Percentiles rank a stretch among this genome's conserved stretches.
Evolutionary conservation across 495 filamentous ascomycete genomes (phyloP).

Genomic region (Platismatia glauca): DNA sequence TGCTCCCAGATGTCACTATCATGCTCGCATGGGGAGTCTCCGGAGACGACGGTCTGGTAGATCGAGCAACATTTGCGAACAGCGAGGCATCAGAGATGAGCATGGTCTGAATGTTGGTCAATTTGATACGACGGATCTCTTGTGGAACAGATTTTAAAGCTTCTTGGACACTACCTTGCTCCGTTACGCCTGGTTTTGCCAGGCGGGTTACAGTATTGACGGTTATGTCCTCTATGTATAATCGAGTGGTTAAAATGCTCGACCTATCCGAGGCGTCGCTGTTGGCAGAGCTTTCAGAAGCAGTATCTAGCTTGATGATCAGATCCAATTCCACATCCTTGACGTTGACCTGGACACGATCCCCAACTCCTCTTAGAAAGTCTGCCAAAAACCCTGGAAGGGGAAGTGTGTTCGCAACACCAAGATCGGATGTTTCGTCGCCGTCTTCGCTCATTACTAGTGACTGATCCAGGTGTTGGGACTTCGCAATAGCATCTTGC

Average conservation of each 20-base stretch:
- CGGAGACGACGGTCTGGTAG: slow-evolving; percentile 55
- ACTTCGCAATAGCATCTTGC: slow-evolving; percentile 64
- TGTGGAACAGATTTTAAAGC: slow-evolving; percentile 25
- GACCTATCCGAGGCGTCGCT: slow-evolving; percentile 18
- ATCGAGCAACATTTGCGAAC: slow-evolving; percentile 56
- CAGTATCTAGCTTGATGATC: slow-evolving; percentile 34
- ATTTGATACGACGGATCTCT: slow-evolving; percentile 56
- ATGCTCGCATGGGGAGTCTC: slow-evolving; percentile 41
- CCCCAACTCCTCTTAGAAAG: slow-evolving; percentile 73
- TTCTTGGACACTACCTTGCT: not conserved
- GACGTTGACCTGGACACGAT: slow-evolving; percentile 66
- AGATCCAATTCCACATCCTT: slow-evolving; percentile 57
- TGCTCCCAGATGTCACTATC: slow-evolving; percentile 19
- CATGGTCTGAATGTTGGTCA: slow-evolving; percentile 53
- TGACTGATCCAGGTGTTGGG: slow-evolving; percentile 50
- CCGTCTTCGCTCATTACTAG: slow-evolving; percentile 39
- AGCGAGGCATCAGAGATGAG: slow-evolving; percentile 65
- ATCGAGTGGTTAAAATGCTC: slow-evolving; percentile 52
- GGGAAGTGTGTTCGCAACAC: slow-evolving; percentile 62
- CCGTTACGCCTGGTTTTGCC: slow-evolving; percentile 21
- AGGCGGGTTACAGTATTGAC: slow-evolving; percentile 53
- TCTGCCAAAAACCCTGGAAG: slow-evolving; percentile 74
- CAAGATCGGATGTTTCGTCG: slow-evolving; percentile 55
- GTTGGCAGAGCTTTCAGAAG: slow-evolving; percentile 12
- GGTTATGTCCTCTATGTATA: slow-evolving; percentile 56